These are phyloP conservation scores for Podospora comata DNA, from an alignment of 495 filamentous ascomycete genomes.

Conservation along the genomic window DNA sequence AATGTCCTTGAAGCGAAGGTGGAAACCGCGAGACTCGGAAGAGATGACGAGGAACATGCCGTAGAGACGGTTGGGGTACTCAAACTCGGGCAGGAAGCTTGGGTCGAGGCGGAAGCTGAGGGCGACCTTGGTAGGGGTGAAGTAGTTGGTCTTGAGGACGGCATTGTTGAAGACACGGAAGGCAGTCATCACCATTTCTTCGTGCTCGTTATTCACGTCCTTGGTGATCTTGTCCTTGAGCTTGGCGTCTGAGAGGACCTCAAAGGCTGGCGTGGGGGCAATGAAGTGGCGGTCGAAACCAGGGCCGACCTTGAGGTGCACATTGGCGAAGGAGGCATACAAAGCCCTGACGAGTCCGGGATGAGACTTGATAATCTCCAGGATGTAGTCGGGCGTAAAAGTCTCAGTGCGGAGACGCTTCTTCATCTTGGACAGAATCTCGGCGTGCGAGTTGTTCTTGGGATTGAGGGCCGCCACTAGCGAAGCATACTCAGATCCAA, in stretches of 20 bases:
- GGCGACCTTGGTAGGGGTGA: constrained; percentile 97
- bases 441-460: constrained; percentile 72
- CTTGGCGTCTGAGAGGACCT: constrained; percentile 75
- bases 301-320: constrained; percentile 79
- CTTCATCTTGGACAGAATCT: constrained; percentile 93
- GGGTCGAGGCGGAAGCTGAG: constrained; percentile 94
- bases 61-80: constrained; percentile 91
- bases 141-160: constrained; percentile 97
- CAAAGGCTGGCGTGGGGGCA: constrained; percentile 59
- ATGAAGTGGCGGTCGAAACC: constrained; percentile 74
- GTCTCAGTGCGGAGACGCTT: constrained; percentile 92
- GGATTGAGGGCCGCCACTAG: constrained; percentile 76
- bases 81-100: constrained; percentile 78
- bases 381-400: constrained; percentile 95
- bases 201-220: constrained; percentile 85
- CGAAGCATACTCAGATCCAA: constrained; percentile 88
- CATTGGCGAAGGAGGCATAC: constrained; percentile 87
- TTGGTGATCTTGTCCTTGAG: constrained; percentile 79
- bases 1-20: constrained; percentile 95
- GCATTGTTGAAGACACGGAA: constrained; percentile 91
- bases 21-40: constrained; percentile 94
- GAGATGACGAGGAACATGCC: constrained; percentile 99
- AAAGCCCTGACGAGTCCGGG: constrained; percentile 82
- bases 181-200: constrained; percentile 96
- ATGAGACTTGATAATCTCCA: constrained; percentile 92